Base-by-base conservation (phyloP, 2,329 filamentous ascomycete species). In the Scolecobasidium constrictum region DNA sequence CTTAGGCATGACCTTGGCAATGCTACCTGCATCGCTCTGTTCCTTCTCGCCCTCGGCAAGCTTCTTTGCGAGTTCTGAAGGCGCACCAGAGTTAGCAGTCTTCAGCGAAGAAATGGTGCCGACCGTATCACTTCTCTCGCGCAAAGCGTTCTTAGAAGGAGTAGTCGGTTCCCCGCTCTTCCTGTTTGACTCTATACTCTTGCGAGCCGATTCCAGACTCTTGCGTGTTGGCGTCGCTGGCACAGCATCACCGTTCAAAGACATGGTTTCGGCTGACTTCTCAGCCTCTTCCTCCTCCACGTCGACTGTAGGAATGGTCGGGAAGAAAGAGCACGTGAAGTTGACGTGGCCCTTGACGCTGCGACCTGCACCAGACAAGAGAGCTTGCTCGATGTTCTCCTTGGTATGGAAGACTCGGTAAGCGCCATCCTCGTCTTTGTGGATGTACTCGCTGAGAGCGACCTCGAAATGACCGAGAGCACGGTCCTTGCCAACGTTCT, bases 401-500 rank as follows among this genome's bases (percentile, higher is more conserved):
- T 92, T 96, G 50, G 75, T 71, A 50, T 93, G 86, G 49, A 93
- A 71, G 26, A 85, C 75, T 35, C 83, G 62, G 55, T 85, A 96
- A 55, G 93, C 85, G 45, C 87, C 92, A 50, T 74, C 77, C 23
- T 88, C 83, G 38, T 77, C 79, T 58, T 94, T 79, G 4, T 67
- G 65, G 48, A 96, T 75, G 58, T 85, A 96, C 48, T 96, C 86
- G 15, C 79, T 70, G 6, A 83, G 80, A 41, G 75, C 70, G 19
- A 95, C 63, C 51, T 96, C 88, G 15, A 92, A 66, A 43, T 83
- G 72, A 41, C 92, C 92, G 23, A 98, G 73, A 34, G 83, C 83
- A 44, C 92, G 82, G 60, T 98, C 92, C 58, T 87, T 92, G 53
- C 86, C 86, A 56, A 96, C 73, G 52, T 80, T 88, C 63, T 98